These are phyloP conservation scores for Hibiscus trionum DNA, from an alignment of 345 rosid genomes.

Conservation along the genomic window DNA sequence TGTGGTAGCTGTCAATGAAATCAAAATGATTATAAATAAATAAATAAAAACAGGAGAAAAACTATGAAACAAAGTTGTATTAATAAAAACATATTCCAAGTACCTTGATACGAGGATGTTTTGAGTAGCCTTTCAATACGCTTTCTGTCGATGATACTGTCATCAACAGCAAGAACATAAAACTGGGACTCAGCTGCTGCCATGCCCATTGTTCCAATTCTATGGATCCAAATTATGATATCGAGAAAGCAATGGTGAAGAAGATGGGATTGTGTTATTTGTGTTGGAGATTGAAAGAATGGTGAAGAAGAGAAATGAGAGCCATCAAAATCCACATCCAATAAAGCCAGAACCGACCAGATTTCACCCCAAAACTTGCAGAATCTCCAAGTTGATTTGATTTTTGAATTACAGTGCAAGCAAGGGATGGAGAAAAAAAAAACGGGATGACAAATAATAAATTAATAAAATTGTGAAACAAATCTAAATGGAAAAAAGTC, in stretches of 20 bases:
- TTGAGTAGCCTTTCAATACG: constrained; percentile 83
- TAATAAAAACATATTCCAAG: background rate
- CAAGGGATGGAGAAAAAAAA: constrained; percentile 20
- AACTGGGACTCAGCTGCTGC: constrained; percentile 55
- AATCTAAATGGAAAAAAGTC: constrained; percentile 25
- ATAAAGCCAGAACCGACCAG: constrained; percentile 47
- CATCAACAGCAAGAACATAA: constrained; percentile 95
- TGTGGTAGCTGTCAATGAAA: constrained; percentile 42
- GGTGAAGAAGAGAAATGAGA: constrained; percentile 17
- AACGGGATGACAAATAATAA: background rate
- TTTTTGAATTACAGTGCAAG: constrained; percentile 45
- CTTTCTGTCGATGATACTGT: constrained; percentile 70
- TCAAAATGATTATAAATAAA: background rate
- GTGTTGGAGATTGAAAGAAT: background rate
- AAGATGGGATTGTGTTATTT: background rate
- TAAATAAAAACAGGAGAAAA: background rate
- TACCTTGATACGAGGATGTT: constrained; percentile 89
- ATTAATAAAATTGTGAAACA: constrained; percentile 22
- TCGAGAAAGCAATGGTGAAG: background rate
- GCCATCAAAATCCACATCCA: constrained; percentile 30
- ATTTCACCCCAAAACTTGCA: constrained; percentile 44
- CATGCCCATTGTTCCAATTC: constrained; percentile 41
- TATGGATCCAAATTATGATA: constrained; percentile 15
- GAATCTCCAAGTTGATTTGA: constrained; percentile 26
- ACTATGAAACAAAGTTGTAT: background rate